Percentiles rank a stretch among this genome's conserved stretches.
phyloP scores from a whole-genome alignment of 441 rosid genomes.

The Brassica hybrid region DNA sequence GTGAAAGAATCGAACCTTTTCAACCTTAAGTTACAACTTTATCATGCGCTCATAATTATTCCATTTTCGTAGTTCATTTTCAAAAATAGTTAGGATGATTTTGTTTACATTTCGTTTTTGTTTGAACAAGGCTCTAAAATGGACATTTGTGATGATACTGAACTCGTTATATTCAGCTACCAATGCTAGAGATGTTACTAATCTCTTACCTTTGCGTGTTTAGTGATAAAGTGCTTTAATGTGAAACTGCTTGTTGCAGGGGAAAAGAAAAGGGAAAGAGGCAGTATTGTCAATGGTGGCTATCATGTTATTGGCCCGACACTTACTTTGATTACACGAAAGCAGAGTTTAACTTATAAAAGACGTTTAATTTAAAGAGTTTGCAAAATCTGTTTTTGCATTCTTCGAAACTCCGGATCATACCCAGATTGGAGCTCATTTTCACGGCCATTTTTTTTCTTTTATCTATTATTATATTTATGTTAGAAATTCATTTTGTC shows the following conservation, averaged over 20 bases:
- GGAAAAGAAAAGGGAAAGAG: conserved; percentile 27
- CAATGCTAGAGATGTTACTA: background rate
- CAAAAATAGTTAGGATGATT: background rate
- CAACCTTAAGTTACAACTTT: conserved; percentile 2
- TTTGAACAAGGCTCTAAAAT: background rate
- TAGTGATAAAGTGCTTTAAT: conserved; percentile 27
- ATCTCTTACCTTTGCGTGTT: conserved; percentile 9
- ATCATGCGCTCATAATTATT: conserved; percentile 14
- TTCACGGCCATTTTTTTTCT: conserved; percentile 30
- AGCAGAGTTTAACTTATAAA: conserved; percentile 23
- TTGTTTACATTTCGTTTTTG: background rate
- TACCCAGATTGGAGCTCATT: background rate
- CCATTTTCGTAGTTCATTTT: background rate
- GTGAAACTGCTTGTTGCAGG: conserved; percentile 25
- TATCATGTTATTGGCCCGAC: conserved; percentile 33
- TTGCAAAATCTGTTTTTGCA: conserved; percentile 25
- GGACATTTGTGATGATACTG: background rate
- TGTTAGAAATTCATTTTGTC: conserved; percentile 38
- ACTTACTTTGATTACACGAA: conserved; percentile 37
- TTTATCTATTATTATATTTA: background rate
- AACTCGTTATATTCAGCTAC: background rate
- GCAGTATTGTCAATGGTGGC: conserved; percentile 25
- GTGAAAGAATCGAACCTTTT: conserved; percentile 23
- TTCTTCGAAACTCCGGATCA: conserved; percentile 13
- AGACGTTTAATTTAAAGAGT: conserved; percentile 7